Evolutionary conservation across 1,139 yeast genomes (phyloP).

Genomic region (Geotrichum restrictum): DNA sequence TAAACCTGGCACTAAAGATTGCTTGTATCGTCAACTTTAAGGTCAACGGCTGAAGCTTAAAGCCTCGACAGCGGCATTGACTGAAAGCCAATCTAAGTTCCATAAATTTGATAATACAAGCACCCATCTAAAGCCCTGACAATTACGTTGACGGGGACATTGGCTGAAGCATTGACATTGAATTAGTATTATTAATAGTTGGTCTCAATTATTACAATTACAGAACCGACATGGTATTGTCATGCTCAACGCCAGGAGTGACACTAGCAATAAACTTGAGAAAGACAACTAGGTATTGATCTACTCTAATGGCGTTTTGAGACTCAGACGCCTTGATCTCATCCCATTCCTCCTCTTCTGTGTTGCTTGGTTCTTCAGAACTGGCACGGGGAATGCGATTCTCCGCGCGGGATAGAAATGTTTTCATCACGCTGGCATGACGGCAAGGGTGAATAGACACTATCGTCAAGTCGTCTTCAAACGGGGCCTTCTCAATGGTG

Average conservation of each 20-base stretch:
- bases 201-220: conserved; percentile 33
- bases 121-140: no score
- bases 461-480: conserved; percentile 68
- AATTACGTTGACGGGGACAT: no score
- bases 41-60: no score
- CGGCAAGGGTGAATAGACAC: conserved; percentile 96
- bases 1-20: no score
- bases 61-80: no score
- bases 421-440: conserved; percentile 91
- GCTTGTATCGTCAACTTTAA: background rate
- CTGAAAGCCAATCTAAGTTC: no score
- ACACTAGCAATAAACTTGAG: conserved; percentile 93
- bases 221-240: conserved; percentile 89
- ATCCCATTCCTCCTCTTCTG: conserved; percentile 40
- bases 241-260: conserved; percentile 95
- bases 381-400: conserved; percentile 36
- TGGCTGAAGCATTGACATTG: no score
- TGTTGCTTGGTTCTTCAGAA: conserved; percentile 27
- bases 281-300: conserved; percentile 83
- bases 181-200: background rate
- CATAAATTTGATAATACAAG: no score
- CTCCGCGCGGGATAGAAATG: conserved; percentile 68
- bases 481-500: conserved; percentile 90
- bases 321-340: conserved; percentile 33
- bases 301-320: conserved; percentile 64